Base-by-base conservation (phyloP, 768 basidiomycete species). In the Amanita pseudoporphyria region DNA sequence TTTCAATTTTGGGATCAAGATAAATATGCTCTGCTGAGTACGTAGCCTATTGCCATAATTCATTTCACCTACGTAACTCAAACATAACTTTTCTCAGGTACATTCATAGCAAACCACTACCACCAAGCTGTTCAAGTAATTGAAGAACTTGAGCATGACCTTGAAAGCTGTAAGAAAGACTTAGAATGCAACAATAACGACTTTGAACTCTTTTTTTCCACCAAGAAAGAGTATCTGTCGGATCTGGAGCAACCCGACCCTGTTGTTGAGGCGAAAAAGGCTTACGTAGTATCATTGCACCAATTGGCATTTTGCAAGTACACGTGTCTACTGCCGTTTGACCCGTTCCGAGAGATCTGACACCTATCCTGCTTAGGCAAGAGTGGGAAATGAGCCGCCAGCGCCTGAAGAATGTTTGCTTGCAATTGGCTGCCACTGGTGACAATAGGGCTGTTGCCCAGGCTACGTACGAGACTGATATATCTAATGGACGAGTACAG, bases 1-100 rank as follows among this genome's bases (percentile, higher is more conserved):
- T 51, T 54, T n/a, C 2, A 32, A 14, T 39, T 42, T 24, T 53
- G 53, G 53, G 42, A 53, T 45, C 33, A 51, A 30, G 49, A 53
- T 19, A 53, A 53, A 28, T 53, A 53, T 46, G 41, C 49, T 1
- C 18, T 43, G 9, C 32, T 53, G 16, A 26, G 53, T 53, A 16
- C 18, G 22, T 44, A 49, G 12, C 13, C 14, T 18, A 31, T 21
- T 26, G n/a, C n/a, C 28, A 38, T 48, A 18, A 37, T n/a, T 39
- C 12, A n/a, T n/a, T n/a, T n/a, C n/a, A n/a, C n/a, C n/a, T n/a
- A n/a, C n/a, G n/a, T n/a, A n/a, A n/a, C n/a, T 39, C 24, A 21
- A 36, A 36, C 13, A 44, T 33, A 14, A 35, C 45, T 33, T 26
- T 22, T 22, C 30, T 16, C 37, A 52, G 51, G 51, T 16, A 51